A percentile compares a stretch with the other conserved stretches of the same genome.
Conservation (phyloP, 139 green algal species). For the Klebsormidium nitens region DNA sequence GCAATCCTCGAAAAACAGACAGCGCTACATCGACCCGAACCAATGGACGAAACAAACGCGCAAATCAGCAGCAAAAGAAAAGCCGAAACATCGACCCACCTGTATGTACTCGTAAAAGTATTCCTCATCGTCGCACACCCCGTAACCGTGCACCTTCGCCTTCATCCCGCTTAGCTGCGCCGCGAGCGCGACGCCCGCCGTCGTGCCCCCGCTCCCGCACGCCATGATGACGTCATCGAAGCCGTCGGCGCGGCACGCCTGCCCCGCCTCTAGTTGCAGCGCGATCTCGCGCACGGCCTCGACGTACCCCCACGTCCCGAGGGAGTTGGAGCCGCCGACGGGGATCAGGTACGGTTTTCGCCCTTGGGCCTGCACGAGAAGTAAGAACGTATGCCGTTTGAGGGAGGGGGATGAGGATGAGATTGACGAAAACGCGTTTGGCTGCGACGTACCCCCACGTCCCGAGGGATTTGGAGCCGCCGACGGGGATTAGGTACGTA, state of each 20-base stretch:
- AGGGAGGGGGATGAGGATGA: not conserved
- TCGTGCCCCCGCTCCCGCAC: constrained; percentile 81
- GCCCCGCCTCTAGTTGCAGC: constrained; percentile 36
- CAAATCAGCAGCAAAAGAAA: no score
- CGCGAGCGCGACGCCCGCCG: constrained; percentile 75
- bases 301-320: constrained; percentile 86
- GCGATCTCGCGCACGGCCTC: constrained; percentile 71
- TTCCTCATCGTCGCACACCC: constrained; percentile 69
- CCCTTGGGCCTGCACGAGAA: constrained; percentile 44
- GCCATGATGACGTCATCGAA: constrained; percentile 74
- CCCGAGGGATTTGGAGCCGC: constrained; percentile 74
- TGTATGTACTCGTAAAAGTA: constrained; percentile 87
- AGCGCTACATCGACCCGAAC: no score
- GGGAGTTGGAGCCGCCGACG: constrained; percentile 75
- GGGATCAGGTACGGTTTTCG: constrained; percentile 79
- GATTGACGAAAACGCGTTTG: not conserved
- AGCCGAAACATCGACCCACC: no score
- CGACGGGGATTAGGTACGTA: constrained; percentile 88
- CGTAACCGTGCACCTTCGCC: constrained; percentile 48
- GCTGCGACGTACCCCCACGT: not conserved
- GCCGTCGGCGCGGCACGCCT: not conserved
- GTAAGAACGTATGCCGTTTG: not conserved
- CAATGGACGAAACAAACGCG: no score
- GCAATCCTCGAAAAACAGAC: no score
- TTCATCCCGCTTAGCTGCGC: constrained; percentile 50